Percentiles rank a stretch among this genome's conserved stretches.
phyloP scores from a whole-genome alignment of 2,329 filamentous ascomycete species.

The Beauveria australis region DNA sequence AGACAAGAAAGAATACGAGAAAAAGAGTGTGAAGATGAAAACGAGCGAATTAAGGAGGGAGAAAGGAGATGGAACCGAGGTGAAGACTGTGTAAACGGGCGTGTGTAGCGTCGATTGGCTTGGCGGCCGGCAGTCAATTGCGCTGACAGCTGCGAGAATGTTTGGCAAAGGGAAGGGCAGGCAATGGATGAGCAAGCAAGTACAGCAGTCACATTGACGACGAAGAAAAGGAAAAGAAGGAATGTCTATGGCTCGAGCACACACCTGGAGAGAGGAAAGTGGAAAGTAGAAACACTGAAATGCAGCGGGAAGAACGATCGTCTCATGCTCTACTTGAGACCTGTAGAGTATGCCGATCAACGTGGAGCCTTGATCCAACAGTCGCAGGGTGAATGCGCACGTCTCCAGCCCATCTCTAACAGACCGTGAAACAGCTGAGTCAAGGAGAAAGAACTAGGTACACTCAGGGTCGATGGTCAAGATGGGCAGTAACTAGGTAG shows the following conservation, averaged over 20 bases:
- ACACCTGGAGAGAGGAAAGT: background rate
- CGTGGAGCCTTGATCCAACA: background rate
- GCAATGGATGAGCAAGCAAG: background rate
- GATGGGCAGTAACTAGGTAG: background rate
- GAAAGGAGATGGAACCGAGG: background rate
- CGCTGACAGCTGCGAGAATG: conserved; percentile 4
- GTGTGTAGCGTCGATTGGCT: background rate
- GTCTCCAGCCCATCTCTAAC: background rate
- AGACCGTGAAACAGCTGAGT: background rate
- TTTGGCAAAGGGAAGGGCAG: background rate
- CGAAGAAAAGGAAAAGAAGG: background rate
- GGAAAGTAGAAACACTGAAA: background rate
- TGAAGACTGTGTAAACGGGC: conserved; percentile 3
- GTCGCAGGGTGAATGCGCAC: background rate
- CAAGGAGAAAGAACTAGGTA: too few species aligned
- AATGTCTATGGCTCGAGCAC: background rate
- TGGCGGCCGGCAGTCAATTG: background rate
- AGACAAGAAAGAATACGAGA: background rate
- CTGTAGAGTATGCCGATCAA: background rate
- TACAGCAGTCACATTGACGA: background rate
- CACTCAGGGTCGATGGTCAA: too few species aligned
- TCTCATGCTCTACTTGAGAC: background rate
- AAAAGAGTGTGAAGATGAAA: conserved; percentile 5
- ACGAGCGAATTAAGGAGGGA: conserved; percentile 12
- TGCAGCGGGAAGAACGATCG: background rate